These are phyloP conservation scores for Colletotrichum neosansevieriae DNA, from an alignment of 2,329 filamentous ascomycete genomes.

Conservation along the genomic window DNA sequence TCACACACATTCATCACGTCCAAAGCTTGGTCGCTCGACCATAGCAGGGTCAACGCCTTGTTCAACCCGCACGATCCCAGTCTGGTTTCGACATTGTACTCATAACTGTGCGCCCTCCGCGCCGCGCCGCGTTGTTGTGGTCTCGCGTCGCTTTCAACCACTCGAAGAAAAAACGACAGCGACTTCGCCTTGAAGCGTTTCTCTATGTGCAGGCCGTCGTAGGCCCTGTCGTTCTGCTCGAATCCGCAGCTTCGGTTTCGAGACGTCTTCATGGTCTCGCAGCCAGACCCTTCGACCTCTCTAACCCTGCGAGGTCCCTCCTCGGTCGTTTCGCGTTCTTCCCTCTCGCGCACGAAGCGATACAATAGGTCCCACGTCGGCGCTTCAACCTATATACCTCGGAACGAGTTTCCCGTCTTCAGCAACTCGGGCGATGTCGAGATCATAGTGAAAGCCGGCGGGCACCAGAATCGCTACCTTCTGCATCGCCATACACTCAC, in stretches of 20 bases:
- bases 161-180: not conserved
- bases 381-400: conserved; percentile 74
- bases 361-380: conserved; percentile 87
- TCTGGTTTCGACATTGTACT: not conserved
- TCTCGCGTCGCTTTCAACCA: not conserved
- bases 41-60: too few relatives aligned
- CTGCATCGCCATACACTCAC: conserved; percentile 88
- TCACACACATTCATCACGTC: not conserved
- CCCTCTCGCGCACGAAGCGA: conserved; percentile 71
- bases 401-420: conserved; percentile 95
- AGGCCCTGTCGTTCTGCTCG: conserved; percentile 13
- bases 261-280: conserved; percentile 69
- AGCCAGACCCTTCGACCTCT: conserved; percentile 66
- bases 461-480: conserved; percentile 84
- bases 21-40: too few relatives aligned
- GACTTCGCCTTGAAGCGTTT: not conserved
- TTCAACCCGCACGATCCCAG: not conserved
- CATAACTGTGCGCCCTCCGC: not conserved
- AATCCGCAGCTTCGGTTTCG: conserved; percentile 16
- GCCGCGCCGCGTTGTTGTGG: not conserved
- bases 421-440: conserved; percentile 93
- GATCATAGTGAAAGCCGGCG: conserved; percentile 78
- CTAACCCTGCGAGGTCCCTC: conserved; percentile 70
- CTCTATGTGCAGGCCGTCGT: conserved; percentile 27
- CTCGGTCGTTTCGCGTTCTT: conserved; percentile 74